Evolutionary conservation across 73 alveolate genomes (phyloP).

Genomic region (Paramecium octaurelia): DNA sequence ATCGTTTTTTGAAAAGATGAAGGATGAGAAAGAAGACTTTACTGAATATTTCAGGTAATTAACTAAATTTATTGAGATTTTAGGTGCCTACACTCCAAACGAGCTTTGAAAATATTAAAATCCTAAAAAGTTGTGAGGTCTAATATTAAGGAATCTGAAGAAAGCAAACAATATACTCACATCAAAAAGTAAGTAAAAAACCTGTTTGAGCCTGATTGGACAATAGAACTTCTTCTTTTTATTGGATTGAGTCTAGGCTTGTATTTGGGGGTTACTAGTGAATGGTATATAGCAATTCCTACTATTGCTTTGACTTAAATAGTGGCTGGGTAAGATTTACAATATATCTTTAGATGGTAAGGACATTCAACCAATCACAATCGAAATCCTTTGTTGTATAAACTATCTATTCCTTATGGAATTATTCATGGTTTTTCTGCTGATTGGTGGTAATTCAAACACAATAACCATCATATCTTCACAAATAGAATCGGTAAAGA

Average conservation of each 20-base stretch:
- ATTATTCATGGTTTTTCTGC: constrained; percentile 56
- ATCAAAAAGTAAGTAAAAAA: constrained; percentile 51
- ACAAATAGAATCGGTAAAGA: constrained; percentile 60
- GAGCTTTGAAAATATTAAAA: constrained; percentile 56
- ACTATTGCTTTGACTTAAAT: constrained; percentile 38
- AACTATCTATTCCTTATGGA: constrained; percentile 38
- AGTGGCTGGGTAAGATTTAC: constrained; percentile 29
- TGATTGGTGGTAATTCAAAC: constrained; percentile 62
- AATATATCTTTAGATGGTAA: constrained; percentile 39
- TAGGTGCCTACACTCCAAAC: constrained; percentile 48
- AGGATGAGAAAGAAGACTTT: constrained; percentile 57
- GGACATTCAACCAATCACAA: constrained; percentile 62
- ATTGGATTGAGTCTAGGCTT: constrained; percentile 25
- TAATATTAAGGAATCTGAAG: constrained; percentile 46
- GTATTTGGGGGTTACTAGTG: constrained; percentile 58
- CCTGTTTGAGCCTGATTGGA: constrained; percentile 60
- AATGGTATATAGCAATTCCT: constrained; percentile 42
- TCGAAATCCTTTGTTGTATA: constrained; percentile 55
- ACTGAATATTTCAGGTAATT: constrained; percentile 61
- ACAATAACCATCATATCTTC: constrained; percentile 55
- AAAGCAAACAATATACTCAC: neutral
- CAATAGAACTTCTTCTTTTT: constrained; percentile 28
- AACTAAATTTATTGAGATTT: neutral
- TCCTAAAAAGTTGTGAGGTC: constrained; percentile 34
- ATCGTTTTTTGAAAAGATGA: constrained; percentile 57